Percentiles rank a stretch among this genome's conserved stretches.
These are phyloP conservation scores for Hypoxylon sp. DNA, from an alignment of 2,329 filamentous ascomycete genomes.

Conservation along the genomic window DNA sequence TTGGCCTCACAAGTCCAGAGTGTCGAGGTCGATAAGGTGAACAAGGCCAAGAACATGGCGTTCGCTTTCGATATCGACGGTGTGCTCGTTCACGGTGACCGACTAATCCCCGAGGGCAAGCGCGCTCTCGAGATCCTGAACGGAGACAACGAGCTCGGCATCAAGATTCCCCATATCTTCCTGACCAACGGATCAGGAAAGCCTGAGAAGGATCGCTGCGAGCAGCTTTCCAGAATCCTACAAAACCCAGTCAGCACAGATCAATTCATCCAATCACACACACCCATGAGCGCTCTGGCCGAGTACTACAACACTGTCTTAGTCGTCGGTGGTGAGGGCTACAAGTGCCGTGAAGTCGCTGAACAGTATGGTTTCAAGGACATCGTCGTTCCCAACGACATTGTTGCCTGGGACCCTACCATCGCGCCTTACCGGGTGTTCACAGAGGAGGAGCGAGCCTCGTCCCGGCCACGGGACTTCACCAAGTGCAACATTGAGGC, in stretches of 20 bases:
- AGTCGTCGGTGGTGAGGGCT: conserved; percentile 81
- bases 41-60: conserved; percentile 82
- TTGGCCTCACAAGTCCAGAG: conserved; percentile 79
- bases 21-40: conserved; percentile 75
- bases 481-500: conserved; percentile 79
- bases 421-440: conserved; percentile 79
- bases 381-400: conserved; percentile 80
- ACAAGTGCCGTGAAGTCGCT: conserved; percentile 80
- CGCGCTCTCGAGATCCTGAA: conserved; percentile 79
- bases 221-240: conserved; percentile 77
- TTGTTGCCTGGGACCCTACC: conserved; percentile 77
- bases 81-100: conserved; percentile 80
- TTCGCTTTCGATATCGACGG: conserved; percentile 87
- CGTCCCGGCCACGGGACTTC: conserved; percentile 79
- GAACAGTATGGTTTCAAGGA: conserved; percentile 82
- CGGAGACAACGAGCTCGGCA: conserved; percentile 82
- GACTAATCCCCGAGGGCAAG: conserved; percentile 77
- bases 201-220: conserved; percentile 74
- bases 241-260: conserved; percentile 75
- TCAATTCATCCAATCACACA: conserved; percentile 84
- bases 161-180: conserved; percentile 83
- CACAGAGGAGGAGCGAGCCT: conserved; percentile 75
- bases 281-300: conserved; percentile 80
- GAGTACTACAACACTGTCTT: conserved; percentile 85
- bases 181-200: conserved; percentile 82